Evolutionary conservation across 805 yeast genomes (phyloP).

Genomic region (Kazachstania viticola): DNA sequence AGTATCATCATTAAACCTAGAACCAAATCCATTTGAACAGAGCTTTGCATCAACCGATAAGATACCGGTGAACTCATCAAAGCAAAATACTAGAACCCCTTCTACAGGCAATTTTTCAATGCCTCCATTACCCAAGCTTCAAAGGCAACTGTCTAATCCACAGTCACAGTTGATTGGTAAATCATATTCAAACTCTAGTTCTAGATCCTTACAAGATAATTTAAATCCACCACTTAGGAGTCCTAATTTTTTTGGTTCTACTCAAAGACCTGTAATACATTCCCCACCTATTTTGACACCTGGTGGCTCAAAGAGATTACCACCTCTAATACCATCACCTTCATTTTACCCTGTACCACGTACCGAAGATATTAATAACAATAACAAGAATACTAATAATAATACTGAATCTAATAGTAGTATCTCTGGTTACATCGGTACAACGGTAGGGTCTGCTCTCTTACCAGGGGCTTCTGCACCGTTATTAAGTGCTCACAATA

Average conservation of each 20-base stretch:
- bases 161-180: too few relatives aligned
- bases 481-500: too few relatives aligned
- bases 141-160: neutral
- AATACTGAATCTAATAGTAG: neutral
- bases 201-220: neutral
- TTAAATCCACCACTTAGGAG: neutral
- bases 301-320: slow-evolving; percentile 44
- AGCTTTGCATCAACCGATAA: slow-evolving; percentile 61
- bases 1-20: slow-evolving; percentile 51
- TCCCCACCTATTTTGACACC: slow-evolving; percentile 43
- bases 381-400: neutral
- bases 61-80: neutral
- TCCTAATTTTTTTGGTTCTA: slow-evolving; percentile 1
- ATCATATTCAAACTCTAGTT: neutral
- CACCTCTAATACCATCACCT: slow-evolving; percentile 27
- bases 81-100: too few relatives aligned
- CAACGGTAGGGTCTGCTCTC: neutral
- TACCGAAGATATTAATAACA: neutral
- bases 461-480: neutral
- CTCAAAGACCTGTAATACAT: slow-evolving; percentile 12
- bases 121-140: neutral
- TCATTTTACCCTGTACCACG: neutral
- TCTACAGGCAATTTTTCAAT: too few relatives aligned
- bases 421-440: too few relatives aligned
- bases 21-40: slow-evolving; percentile 91